These are phyloP conservation scores for Lyophyllum atratum DNA, from an alignment of 768 basidiomycete genomes.

Conservation along the genomic window DNA sequence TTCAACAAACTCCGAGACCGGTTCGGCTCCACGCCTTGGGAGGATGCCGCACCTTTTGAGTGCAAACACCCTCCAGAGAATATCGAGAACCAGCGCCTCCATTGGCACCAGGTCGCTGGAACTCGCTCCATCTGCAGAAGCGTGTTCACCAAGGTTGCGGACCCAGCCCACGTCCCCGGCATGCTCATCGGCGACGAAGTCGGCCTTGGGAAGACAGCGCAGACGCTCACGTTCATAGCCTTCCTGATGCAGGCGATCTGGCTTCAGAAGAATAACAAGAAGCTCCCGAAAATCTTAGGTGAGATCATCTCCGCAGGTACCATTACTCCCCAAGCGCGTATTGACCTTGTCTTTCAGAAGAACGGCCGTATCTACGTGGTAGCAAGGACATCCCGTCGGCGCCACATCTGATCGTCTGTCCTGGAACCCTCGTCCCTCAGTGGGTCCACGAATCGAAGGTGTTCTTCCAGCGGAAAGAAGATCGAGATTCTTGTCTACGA, in stretches of 20 bases:
- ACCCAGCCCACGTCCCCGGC: slow-evolving; percentile 1
- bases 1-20: slow-evolving; percentile 22
- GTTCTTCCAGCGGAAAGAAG: slow-evolving; percentile 9
- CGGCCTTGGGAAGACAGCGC: slow-evolving; percentile 32
- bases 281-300: neutral
- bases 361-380: neutral
- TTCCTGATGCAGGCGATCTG: slow-evolving; percentile 16
- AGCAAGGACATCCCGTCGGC: neutral
- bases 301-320: neutral
- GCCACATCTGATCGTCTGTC: slow-evolving; percentile 24
- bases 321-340: neutral
- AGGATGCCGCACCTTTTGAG: slow-evolving; percentile 13
- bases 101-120: slow-evolving; percentile 31
- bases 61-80: neutral
- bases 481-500: slow-evolving; percentile 30
- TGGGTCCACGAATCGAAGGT: slow-evolving; percentile 20
- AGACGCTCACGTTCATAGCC: slow-evolving; percentile 16
- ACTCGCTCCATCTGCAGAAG: slow-evolving; percentile 20
- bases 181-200: slow-evolving; percentile 30
- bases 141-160: slow-evolving; percentile 9
- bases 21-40: slow-evolving; percentile 15
- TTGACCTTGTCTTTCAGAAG: neutral
- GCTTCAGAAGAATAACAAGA: neutral
- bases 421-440: slow-evolving; percentile 20
- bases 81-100: slow-evolving; percentile 2